Base-by-base conservation (phyloP, 164 flowering plant genomes). In the Magnolia sinica region DNA sequence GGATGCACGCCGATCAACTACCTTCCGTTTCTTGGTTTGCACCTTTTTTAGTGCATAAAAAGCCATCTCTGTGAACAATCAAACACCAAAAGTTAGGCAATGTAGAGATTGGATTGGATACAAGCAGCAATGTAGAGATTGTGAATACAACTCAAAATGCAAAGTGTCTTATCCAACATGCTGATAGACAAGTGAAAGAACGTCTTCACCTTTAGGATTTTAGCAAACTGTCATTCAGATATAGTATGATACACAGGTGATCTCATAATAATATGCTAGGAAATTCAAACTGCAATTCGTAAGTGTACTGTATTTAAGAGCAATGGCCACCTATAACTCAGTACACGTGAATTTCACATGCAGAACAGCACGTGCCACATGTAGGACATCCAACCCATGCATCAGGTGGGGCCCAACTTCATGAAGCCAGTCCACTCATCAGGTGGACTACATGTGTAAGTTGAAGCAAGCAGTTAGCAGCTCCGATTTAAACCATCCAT, bases 1-100 rank as follows among this genome's bases (percentile, higher is more conserved):
- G 45, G 98, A 95, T 50, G 99, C 97, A 63, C 97, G 92, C 11
- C 96, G 88, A 63, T 93, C 98, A 27, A 93, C 98, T 6, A 85
- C 75, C 82, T 95, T 95, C 73, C 95, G 80, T 76, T 93, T 95
- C 88, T 91, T 95, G 4, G 91, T 82, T 81, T 88, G 95, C 68
- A 82, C 29, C 77, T 86, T 92, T 76, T 89, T 93, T 52, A 91
- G 49, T 49, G 92, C 89, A 85, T 91, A 91, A 66, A 92, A 85
- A 7, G 95, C 91, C 0, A 89, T 29, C 74, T 90, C 98, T 94
- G 95, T 64, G 68, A 63, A 72, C 50, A 49, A 19, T 13, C 45
- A 59, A 10, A 74, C 4, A 23, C 50, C 16, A 50, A n/a, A 70
- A n/a, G 18, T 50, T 70, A 19, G 27, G 10, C 19, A 20, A 22